These are phyloP conservation scores for Davidsoniella neocaledoniae DNA, from an alignment of 2,329 filamentous ascomycete genomes.

Conservation along the genomic window DNA sequence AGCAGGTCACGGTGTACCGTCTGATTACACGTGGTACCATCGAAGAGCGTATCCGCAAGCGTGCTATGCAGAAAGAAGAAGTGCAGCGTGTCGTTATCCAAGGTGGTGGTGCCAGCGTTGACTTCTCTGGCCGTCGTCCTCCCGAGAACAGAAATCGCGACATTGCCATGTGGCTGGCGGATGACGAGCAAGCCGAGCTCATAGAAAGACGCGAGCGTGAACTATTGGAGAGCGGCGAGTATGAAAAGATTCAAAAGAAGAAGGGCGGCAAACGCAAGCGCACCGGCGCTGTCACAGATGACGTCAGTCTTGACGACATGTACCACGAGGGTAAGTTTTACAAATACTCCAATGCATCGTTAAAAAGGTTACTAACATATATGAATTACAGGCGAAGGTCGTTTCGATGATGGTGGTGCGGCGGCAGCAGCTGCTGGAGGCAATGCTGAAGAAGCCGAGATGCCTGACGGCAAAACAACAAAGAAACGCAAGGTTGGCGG, in stretches of 20 bases:
- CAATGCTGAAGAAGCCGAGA: conserved; percentile 61
- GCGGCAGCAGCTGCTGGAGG: conserved; percentile 56
- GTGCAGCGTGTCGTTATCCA: conserved; percentile 95
- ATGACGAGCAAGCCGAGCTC: conserved; percentile 87
- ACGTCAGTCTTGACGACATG: conserved; percentile 77
- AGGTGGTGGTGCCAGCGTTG: conserved; percentile 76
- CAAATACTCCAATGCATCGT: background rate
- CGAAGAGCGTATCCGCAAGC: conserved; percentile 93
- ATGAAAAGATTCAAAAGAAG: conserved; percentile 47
- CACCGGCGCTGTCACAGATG: conserved; percentile 19
- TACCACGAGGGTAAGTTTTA: conserved; percentile 83
- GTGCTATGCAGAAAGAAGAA: conserved; percentile 94
- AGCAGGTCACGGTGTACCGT: conserved; percentile 91
- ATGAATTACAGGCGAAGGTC: conserved; percentile 58
- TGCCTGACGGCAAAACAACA: conserved; percentile 29
- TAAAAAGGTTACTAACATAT: conserved; percentile 15
- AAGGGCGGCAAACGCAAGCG: conserved; percentile 39
- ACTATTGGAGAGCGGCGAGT: conserved; percentile 54
- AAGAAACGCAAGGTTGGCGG: conserved; percentile 39
- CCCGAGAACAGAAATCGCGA: conserved; percentile 91
- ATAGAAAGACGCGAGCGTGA: conserved; percentile 89
- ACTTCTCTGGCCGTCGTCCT: conserved; percentile 83
- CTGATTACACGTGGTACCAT: conserved; percentile 94
- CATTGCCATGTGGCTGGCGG: conserved; percentile 96
- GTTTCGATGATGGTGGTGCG: conserved; percentile 82